These are phyloP conservation scores for Epithemia pelagica DNA, from an alignment of 108 stramenopile species.

Conservation along the genomic window DNA sequence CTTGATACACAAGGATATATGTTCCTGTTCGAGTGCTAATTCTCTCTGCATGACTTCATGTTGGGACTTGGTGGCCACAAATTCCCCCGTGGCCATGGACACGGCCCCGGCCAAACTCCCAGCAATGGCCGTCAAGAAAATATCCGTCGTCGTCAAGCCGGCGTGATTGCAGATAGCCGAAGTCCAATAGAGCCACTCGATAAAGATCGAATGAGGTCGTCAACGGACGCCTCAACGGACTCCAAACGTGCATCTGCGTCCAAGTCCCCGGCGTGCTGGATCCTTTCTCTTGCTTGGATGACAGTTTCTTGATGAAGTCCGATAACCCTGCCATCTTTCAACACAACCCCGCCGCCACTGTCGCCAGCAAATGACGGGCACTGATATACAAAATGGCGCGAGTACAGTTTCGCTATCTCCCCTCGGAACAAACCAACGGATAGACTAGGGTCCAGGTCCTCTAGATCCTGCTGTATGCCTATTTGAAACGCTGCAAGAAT, in stretches of 20 bases:
- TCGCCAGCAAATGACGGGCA: too few relatives aligned
- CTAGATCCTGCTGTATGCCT: too few relatives aligned
- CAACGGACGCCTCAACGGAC: conserved; percentile 1
- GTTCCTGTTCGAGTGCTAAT: conserved; percentile 52
- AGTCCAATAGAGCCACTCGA: conserved; percentile 2
- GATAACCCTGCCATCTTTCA: too few relatives aligned
- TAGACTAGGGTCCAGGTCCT: too few relatives aligned
- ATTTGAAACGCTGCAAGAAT: too few relatives aligned
- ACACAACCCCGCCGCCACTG: too few relatives aligned
- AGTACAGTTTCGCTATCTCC: too few relatives aligned
- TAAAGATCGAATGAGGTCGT: conserved; percentile 1
- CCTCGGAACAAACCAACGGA: too few relatives aligned
- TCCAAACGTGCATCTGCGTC: conserved; percentile 1
- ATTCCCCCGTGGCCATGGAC: conserved; percentile 70
- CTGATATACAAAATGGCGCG: too few relatives aligned
- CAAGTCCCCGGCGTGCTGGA: too few relatives aligned
- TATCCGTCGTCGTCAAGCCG: conserved; percentile 43
- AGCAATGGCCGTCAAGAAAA: conserved; percentile 59
- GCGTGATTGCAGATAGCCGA: conserved; percentile 40
- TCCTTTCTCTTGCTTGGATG: too few relatives aligned
- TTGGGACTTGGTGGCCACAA: conserved; percentile 71
- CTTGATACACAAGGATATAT: conserved; percentile 34
- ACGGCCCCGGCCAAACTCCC: conserved; percentile 75
- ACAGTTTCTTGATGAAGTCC: too few relatives aligned
- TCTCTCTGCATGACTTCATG: conserved; percentile 70